phyloP scores from a whole-genome alignment of 129 eudicot genomes.

The Glebionis coronaria region DNA sequence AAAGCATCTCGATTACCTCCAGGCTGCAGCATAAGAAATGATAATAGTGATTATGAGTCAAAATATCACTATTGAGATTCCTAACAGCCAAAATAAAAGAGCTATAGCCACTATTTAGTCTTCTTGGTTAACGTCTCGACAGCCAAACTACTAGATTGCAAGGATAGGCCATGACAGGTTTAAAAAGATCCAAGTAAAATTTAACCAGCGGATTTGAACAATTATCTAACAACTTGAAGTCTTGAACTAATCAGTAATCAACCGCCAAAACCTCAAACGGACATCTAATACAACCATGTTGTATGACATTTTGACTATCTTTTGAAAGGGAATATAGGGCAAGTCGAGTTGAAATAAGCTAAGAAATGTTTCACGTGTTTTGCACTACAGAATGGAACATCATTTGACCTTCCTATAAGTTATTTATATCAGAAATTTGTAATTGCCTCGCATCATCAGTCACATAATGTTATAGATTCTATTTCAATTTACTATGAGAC shows the following conservation, averaged over 20 bases:
- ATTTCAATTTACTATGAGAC: neutral
- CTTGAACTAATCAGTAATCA: too few species aligned
- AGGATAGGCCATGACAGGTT: too few species aligned
- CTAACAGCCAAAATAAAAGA: neutral
- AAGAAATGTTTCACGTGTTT: neutral
- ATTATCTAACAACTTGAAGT: too few species aligned
- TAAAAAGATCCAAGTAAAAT: too few species aligned
- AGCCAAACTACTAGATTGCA: neutral
- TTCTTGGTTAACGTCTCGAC: neutral
- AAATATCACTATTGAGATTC: neutral
- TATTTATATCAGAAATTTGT: too few species aligned
- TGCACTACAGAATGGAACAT: neutral
- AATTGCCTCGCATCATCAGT: neutral
- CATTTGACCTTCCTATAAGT: neutral
- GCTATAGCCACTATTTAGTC: conserved; percentile 5
- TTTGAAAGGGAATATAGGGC: neutral
- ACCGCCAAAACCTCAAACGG: too few species aligned
- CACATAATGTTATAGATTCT: neutral
- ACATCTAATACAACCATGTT: too few species aligned
- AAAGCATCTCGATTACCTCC: conserved; percentile 54
- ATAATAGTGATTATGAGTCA: conserved; percentile 7
- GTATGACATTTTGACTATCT: neutral
- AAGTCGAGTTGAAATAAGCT: neutral
- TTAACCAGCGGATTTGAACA: too few species aligned
- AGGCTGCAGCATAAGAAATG: conserved; percentile 51